These are phyloP conservation scores for Yarrowia deformans DNA, from an alignment of 805 yeast species.

Conservation along the genomic window DNA sequence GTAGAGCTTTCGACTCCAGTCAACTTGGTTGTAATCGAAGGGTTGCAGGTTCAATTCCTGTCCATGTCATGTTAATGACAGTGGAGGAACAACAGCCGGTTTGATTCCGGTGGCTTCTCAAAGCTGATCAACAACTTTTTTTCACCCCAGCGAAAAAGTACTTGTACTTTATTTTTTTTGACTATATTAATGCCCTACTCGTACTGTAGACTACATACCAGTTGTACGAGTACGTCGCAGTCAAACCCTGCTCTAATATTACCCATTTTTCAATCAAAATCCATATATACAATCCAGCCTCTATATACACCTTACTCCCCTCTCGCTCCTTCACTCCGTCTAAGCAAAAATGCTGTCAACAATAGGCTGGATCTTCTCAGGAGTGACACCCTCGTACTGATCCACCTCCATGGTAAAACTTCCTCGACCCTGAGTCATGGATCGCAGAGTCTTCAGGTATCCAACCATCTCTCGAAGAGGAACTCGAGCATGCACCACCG, in stretches of 20 bases:
- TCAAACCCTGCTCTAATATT: too few relatives aligned
- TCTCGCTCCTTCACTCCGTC: neutral
- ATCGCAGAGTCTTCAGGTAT: conserved; percentile 75
- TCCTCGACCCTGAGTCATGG: conserved; percentile 89
- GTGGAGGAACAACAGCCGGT: conserved; percentile 37
- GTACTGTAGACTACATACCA: too few relatives aligned
- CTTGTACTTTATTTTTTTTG: too few relatives aligned
- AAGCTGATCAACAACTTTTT: conserved; percentile 38
- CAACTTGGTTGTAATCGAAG: conserved; percentile 58
- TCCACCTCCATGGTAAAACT: conserved; percentile 77
- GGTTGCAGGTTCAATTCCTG: conserved; percentile 87
- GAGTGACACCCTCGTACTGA: conserved; percentile 73
- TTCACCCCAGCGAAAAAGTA: neutral
- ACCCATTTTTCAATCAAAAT: too few relatives aligned
- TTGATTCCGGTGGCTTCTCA: conserved; percentile 39
- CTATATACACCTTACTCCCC: neutral
- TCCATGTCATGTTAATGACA: conserved; percentile 59
- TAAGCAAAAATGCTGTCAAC: conserved; percentile 40
- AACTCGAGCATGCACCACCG: conserved; percentile 72
- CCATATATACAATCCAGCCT: conserved; percentile 7
- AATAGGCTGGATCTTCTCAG: conserved; percentile 55
- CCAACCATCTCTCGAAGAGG: conserved; percentile 93
- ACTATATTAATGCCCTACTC: too few relatives aligned
- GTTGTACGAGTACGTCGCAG: too few relatives aligned
- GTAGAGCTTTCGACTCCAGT: conserved; percentile 82